Evolutionary conservation across 371 early-diverging fungal genomes (phyloP).

Genomic region (Mucor sp.): DNA sequence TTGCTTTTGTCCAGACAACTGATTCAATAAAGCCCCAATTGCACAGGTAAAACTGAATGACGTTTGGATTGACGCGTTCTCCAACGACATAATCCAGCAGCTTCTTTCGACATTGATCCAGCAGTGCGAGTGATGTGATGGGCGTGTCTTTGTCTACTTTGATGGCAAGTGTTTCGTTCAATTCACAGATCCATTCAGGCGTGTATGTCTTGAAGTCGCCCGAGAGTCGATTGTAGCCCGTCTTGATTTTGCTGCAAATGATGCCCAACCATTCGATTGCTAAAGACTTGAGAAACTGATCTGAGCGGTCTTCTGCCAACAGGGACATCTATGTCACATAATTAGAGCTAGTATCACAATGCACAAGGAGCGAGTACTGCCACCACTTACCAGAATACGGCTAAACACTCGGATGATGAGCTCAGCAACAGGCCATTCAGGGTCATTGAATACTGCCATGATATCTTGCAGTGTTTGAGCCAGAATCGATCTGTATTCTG

Average conservation of each 20-base stretch:
- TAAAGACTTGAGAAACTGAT: conserved; percentile 61
- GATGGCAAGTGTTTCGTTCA: conserved; percentile 29
- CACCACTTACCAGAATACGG: conserved; percentile 58
- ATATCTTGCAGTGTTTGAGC: conserved; percentile 77
- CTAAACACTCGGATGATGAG: conserved; percentile 63
- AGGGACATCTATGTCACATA: conserved; percentile 43
- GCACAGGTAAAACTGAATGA: conserved; percentile 29
- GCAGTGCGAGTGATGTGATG: conserved; percentile 12
- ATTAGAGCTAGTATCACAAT: not conserved
- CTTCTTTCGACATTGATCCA: conserved; percentile 35
- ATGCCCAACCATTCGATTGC: conserved; percentile 80
- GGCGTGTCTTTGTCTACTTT: conserved; percentile 22
- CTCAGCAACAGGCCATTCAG: conserved; percentile 93
- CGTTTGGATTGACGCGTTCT: conserved; percentile 6
- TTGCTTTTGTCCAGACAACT: conserved; percentile 22
- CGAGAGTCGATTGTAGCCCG: conserved; percentile 23
- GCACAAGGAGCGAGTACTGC: not conserved
- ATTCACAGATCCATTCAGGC: conserved; percentile 40
- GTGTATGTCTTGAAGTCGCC: conserved; percentile 16
- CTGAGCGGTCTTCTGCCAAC: conserved; percentile 63
- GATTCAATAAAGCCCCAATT: conserved; percentile 29
- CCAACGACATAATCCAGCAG: conserved; percentile 17
- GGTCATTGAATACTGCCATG: conserved; percentile 71
- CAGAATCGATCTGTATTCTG: conserved; percentile 76
- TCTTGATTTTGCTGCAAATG: conserved; percentile 60